Evolutionary conservation across 805 yeast species (phyloP).

Genomic region (Kluyveromyces dobzhanskii): DNA sequence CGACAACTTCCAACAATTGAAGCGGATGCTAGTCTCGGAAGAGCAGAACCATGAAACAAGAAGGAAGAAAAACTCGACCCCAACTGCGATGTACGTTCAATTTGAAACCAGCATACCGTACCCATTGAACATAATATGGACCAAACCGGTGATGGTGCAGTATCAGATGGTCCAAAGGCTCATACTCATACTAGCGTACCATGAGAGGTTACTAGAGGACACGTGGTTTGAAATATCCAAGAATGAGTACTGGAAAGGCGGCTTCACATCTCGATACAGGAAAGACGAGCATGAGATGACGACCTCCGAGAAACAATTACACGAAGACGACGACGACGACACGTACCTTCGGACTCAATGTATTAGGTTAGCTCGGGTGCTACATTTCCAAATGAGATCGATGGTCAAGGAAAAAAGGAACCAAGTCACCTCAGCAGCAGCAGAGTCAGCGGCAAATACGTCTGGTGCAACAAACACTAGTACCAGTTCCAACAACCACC

Average conservation of each 20-base stretch:
- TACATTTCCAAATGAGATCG: constrained; percentile 1
- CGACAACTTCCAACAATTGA: constrained; percentile 4
- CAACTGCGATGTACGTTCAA: constrained; percentile 40
- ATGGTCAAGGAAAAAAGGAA: background rate
- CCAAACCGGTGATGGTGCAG: constrained; percentile 62
- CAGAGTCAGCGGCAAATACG: background rate
- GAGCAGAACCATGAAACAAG: background rate
- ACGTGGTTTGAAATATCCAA: constrained; percentile 59
- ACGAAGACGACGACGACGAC: background rate
- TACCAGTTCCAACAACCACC: too few relatives aligned
- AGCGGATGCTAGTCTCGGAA: background rate
- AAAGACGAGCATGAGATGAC: too few relatives aligned
- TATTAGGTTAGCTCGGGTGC: constrained; percentile 21
- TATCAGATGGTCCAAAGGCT: constrained; percentile 76
- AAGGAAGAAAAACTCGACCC: background rate
- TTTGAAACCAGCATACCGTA: constrained; percentile 66
- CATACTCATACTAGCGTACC: constrained; percentile 51
- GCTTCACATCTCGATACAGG: too few relatives aligned
- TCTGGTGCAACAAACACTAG: background rate
- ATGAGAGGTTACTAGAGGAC: constrained; percentile 49
- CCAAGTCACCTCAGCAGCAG: background rate
- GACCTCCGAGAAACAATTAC: too few relatives aligned
- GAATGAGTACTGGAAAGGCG: constrained; percentile 10
- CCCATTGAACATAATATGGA: constrained; percentile 72
- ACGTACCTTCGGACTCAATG: background rate